A percentile compares a stretch with the other conserved stretches of the same genome.
phyloP scores from a whole-genome alignment of 2,329 filamentous ascomycete species.

The Stachybotrys elegans region DNA sequence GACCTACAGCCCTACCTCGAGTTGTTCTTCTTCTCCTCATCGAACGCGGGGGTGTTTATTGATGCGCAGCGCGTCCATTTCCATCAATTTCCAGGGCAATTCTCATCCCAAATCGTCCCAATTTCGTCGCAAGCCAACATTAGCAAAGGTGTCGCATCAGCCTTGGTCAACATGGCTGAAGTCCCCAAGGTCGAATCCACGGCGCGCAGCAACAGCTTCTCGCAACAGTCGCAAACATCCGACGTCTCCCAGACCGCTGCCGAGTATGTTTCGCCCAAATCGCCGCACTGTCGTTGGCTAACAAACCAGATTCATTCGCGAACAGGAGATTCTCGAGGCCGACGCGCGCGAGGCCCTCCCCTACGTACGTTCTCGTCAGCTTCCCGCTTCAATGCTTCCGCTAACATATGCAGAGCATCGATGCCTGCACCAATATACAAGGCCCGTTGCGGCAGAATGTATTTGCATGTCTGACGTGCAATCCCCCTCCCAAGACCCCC shows the following conservation, averaged over 20 bases:
- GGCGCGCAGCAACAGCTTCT: slow-evolving; percentile 53
- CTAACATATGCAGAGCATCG: slow-evolving; percentile 65
- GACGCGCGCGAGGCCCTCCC: slow-evolving; percentile 93
- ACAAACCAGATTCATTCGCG: slow-evolving; percentile 70
- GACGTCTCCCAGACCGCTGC: slow-evolving; percentile 67
- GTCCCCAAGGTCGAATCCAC: slow-evolving; percentile 6
- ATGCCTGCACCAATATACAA: slow-evolving; percentile 85
- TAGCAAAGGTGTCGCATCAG: slow-evolving; percentile 22
- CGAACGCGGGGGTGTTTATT: too few species aligned
- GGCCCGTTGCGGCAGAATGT: slow-evolving; percentile 82
- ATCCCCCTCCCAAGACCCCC: slow-evolving; percentile 63
- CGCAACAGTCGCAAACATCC: slow-evolving; percentile 49
- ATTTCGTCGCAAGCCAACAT: too few species aligned
- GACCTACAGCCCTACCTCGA: too few species aligned
- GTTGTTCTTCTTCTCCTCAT: too few species aligned
- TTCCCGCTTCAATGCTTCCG: slow-evolving; percentile 4
- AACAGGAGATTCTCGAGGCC: slow-evolving; percentile 84
- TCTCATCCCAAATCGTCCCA: too few species aligned
- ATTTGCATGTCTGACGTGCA: slow-evolving; percentile 92
- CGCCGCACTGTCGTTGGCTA: background rate
- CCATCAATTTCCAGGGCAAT: too few species aligned
- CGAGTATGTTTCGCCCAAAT: slow-evolving; percentile 44
- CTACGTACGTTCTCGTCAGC: slow-evolving; percentile 57
- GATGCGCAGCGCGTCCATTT: too few species aligned
- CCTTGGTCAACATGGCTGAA: slow-evolving; percentile 10